Percentiles rank a stretch among this genome's conserved stretches.
These are phyloP conservation scores for Neurospora hispaniola DNA, from an alignment of 495 filamentous ascomycete species.

Conservation along the genomic window DNA sequence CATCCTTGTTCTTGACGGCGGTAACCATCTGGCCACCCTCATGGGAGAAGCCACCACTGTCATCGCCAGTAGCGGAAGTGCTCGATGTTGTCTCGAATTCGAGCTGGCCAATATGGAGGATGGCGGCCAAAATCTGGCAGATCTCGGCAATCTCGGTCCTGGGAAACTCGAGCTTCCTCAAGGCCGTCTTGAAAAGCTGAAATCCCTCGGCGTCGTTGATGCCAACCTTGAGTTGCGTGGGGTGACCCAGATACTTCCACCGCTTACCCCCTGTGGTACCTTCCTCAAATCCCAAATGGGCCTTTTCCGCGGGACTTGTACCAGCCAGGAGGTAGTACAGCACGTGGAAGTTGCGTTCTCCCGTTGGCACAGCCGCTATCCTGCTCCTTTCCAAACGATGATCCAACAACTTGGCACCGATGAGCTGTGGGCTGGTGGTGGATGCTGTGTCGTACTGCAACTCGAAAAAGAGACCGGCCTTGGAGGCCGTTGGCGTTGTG, in stretches of 20 bases:
- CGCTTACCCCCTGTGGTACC: constrained; percentile 52
- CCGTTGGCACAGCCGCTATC: constrained; percentile 82
- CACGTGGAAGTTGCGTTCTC: constrained; percentile 92
- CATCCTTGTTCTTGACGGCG: constrained; percentile 86
- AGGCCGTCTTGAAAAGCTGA: constrained; percentile 91
- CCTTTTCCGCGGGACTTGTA: constrained; percentile 80
- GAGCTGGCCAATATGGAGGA: constrained; percentile 90
- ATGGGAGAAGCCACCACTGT: constrained; percentile 92
- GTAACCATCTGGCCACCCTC: constrained; percentile 83
- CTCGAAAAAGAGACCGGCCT: constrained; percentile 89
- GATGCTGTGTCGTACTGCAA: constrained; percentile 90
- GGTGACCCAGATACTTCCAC: constrained; percentile 94
- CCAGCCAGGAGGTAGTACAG: constrained; percentile 92
- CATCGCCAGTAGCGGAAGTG: constrained; percentile 68
- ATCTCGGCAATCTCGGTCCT: constrained; percentile 90
- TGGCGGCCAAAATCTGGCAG: constrained; percentile 83
- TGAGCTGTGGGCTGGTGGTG: constrained; percentile 65
- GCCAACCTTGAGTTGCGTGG: constrained; percentile 90
- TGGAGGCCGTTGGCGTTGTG: constrained; percentile 89
- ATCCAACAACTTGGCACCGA: constrained; percentile 90
- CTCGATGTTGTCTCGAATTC: constrained; percentile 75
- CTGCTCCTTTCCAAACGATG: constrained; percentile 85
- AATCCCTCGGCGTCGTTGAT: constrained; percentile 94
- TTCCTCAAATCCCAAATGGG: constrained; percentile 75
- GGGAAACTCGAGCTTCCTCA: constrained; percentile 89